Base-by-base conservation (phyloP, 2,329 filamentous ascomycete genomes). In the Diatrype stigma region DNA sequence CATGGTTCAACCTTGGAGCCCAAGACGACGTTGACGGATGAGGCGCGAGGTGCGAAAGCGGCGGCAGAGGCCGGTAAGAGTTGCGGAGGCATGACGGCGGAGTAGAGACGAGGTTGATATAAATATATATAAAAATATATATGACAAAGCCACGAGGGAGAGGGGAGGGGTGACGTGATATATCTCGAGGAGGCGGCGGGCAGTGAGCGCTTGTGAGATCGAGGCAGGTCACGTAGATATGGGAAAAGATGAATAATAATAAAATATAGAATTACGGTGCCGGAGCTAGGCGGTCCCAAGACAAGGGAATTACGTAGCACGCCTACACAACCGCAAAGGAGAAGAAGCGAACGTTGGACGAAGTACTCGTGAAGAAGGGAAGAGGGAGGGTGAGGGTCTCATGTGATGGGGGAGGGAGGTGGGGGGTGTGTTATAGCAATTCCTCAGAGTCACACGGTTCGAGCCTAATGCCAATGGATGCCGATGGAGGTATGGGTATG, bases 11-110 rank as follows among this genome's bases (percentile, higher is more conserved):
- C 85, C 77, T 94, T 96, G 69, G 87, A 87, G 66, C 86, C 89
- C 64, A 99, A 79, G 54, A 99, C 94, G 61, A 99, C 90, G 69
- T 95, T 97, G 71, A 96, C 93, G 23, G 90, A 91, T 46, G 90
- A 90, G 53, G 83, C 81, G 66, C 94, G 84, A 62, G 93, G 93
- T 63, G 93, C 93, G 77, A 97, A 99, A 66, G 94, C 93, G 56
- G 92, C 91, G 60, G 94, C 94, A 65, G 94, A 97, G 56, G 93
- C 93, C 62, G 94, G 94, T 63, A 99, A 79, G 70, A 99, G 80
- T 79, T 94, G 87, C 66, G 91, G 88, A 70, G 91, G 91, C 94
- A 97, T 97, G 69, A 69, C 79, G 70, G 66, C 58, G 55, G 49
- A 54, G 53, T 5, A 10, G 26, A 10, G 26, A 6, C 26, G 26